Base-by-base conservation (phyloP, 495 filamentous ascomycete species). In the Mytilinidion resinicola region DNA sequence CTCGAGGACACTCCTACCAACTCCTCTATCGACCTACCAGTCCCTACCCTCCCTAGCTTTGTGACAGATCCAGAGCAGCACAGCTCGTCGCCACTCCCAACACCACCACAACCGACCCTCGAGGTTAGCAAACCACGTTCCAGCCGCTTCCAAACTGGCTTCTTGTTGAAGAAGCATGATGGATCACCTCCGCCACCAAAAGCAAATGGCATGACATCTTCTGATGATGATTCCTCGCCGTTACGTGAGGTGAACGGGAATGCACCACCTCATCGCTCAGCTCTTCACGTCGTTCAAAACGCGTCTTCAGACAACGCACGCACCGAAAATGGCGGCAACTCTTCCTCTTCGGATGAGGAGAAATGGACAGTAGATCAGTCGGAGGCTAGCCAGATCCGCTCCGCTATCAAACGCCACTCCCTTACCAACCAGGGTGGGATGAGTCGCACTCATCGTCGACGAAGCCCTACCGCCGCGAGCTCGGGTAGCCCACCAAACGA, bases 111-210 rank as follows among this genome's bases (percentile, higher is more conserved):
- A 19, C 30, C 73, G 8, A 82, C 81, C 10, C 69, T 82, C 11
- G 75, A 84, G 35, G 47, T 75, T 56, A 9, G 3, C 39, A 72
- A 79, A 56, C 60, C 76, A 41, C 74, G 71, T 59, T 35, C 76
- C 69, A 91, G 82, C 71, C 81, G 93, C 36, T 96, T 98, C 77
- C 88, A 96, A 67, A 79, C 91, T 35, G 93, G 93, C 25, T 96
- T 95, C 70, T 76, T 97, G 52, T 85, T 87, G 17, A 95, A 95
- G 76, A 85, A 80, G 61, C 62, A 71, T 1, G 74, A 80, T 55
- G 83, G 81, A 56, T 89, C 88, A 19, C 66, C 70, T 51, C 51
- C 59, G 10, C 66, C 63, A 3, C 64, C 68, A 7, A 64, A 62
- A 9, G 55, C 66, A 11, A 51, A 51, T 9, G 15, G 56, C 36